Percentiles rank a stretch among this genome's conserved stretches.
phyloP scores from a whole-genome alignment of 192 early-diverging fungal genomes.

The Haplosporangium gracile region DNA sequence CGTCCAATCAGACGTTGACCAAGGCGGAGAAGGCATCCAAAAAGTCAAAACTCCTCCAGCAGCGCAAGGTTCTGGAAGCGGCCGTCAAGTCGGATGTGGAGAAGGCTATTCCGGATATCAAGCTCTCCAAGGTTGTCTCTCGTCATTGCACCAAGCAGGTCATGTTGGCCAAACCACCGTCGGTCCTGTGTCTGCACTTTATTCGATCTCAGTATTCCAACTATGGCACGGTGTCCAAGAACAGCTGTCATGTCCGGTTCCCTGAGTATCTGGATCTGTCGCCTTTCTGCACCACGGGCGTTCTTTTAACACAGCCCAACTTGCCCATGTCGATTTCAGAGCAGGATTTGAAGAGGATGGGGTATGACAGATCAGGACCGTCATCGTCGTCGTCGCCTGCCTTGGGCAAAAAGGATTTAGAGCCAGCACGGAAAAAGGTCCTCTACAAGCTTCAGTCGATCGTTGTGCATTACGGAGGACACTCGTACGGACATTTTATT shows the following conservation, averaged over 20 bases:
- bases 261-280: conserved; percentile 83
- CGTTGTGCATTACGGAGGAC: conserved; percentile 79
- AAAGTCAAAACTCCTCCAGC: conserved; percentile 28
- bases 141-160: conserved; percentile 80
- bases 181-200: conserved; percentile 86
- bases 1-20: neutral
- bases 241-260: conserved; percentile 85
- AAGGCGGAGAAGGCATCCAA: conserved; percentile 13
- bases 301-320: conserved; percentile 66
- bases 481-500: conserved; percentile 85
- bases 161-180: conserved; percentile 84
- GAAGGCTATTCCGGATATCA: conserved; percentile 55
- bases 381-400: neutral
- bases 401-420: neutral
- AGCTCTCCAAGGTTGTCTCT: conserved; percentile 56
- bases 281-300: conserved; percentile 75
- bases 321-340: conserved; percentile 64
- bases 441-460: conserved; percentile 75
- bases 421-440: conserved; percentile 7
- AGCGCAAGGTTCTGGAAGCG: conserved; percentile 38
- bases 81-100: conserved; percentile 64
- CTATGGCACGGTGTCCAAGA: conserved; percentile 83
- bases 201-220: conserved; percentile 82
- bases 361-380: neutral
- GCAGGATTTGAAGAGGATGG: conserved; percentile 27